Evolutionary conservation across 2,329 filamentous ascomycete species (phyloP).

Genomic region (Fusarium torulosum): DNA sequence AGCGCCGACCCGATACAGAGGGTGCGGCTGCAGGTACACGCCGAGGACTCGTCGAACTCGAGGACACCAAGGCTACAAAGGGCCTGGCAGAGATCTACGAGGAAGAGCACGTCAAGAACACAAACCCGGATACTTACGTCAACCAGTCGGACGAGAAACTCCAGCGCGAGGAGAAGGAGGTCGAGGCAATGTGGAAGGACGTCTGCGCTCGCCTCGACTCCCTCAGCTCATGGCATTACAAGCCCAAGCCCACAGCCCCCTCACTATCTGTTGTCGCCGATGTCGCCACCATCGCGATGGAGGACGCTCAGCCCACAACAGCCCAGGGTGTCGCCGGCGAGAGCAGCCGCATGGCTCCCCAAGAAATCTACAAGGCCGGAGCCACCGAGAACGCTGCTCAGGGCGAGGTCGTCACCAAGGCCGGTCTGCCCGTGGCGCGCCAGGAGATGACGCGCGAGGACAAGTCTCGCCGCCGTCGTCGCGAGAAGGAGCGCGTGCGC

Average conservation of each 20-base stretch:
- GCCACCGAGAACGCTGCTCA: slow-evolving; percentile 69
- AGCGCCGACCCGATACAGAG: slow-evolving; percentile 81
- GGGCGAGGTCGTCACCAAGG: slow-evolving; percentile 82
- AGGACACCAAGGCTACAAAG: slow-evolving; percentile 89
- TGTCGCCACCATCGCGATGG: slow-evolving; percentile 92
- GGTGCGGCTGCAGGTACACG: slow-evolving; percentile 70
- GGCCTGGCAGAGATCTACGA: slow-evolving; percentile 94
- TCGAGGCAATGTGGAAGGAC: slow-evolving; percentile 85
- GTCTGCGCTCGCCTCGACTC: slow-evolving; percentile 85
- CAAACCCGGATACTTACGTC: slow-evolving; percentile 82
- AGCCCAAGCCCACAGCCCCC: slow-evolving; percentile 86
- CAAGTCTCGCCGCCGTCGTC: slow-evolving; percentile 78
- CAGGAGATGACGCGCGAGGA: slow-evolving; percentile 92
- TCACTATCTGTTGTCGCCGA: slow-evolving; percentile 88
- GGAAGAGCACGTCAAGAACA: slow-evolving; percentile 84
- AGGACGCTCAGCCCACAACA: slow-evolving; percentile 90
- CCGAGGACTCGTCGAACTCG: slow-evolving; percentile 81
- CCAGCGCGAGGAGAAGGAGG: slow-evolving; percentile 84
- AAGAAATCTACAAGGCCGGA: slow-evolving; percentile 91
- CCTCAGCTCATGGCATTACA: slow-evolving; percentile 94
- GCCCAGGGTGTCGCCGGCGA: slow-evolving; percentile 78
- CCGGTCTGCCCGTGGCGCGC: slow-evolving; percentile 79
- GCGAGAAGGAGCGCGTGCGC: slow-evolving; percentile 86
- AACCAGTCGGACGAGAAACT: slow-evolving; percentile 86
- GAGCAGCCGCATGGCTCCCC: slow-evolving; percentile 85